Evolutionary conservation across 768 basidiomycete species (phyloP).

Genomic region (Calocybe cyanea): DNA sequence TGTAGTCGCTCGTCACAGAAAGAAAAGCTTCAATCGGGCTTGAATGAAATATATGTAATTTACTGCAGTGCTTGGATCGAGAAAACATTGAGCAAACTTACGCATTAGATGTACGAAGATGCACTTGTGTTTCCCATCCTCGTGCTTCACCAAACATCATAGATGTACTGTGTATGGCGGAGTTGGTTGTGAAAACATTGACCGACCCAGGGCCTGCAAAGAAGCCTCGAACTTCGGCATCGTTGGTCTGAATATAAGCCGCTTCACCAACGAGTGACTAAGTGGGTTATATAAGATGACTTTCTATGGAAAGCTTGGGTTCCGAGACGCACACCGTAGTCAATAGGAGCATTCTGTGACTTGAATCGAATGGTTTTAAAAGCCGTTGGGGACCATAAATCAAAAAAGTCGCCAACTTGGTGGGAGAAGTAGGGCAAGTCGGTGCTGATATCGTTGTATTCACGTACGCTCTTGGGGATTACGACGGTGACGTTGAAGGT

Average conservation of each 20-base stretch:
- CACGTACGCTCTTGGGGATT: not conserved
- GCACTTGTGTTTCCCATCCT: not conserved
- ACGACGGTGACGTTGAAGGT: conserved; percentile 3
- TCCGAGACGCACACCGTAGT: not conserved
- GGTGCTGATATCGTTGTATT: conserved; percentile 3
- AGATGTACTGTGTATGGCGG: not conserved
- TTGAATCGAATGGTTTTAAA: conserved; percentile 1
- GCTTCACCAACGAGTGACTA: not conserved
- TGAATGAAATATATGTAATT: not conserved
- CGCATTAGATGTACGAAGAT: not conserved
- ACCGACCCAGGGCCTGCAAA: not conserved
- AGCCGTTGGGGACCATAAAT: conserved; percentile 2
- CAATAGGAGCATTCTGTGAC: not conserved
- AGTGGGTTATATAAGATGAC: not conserved
- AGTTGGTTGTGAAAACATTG: not conserved
- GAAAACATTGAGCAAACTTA: not conserved
- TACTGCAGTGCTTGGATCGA: not conserved
- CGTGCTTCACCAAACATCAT: not conserved
- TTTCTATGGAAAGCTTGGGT: not conserved
- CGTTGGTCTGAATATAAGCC: not conserved
- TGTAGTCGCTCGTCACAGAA: conserved; percentile 1
- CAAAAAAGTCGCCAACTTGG: conserved; percentile 1
- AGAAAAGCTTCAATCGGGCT: conserved; percentile 3
- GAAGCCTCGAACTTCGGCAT: conserved; percentile 1
- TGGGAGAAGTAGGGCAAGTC: not conserved